A percentile compares a stretch with the other conserved stretches of the same genome.
Evolutionary conservation across 331 rosid genomes (phyloP).

Genomic region (Malus hybrid): DNA sequence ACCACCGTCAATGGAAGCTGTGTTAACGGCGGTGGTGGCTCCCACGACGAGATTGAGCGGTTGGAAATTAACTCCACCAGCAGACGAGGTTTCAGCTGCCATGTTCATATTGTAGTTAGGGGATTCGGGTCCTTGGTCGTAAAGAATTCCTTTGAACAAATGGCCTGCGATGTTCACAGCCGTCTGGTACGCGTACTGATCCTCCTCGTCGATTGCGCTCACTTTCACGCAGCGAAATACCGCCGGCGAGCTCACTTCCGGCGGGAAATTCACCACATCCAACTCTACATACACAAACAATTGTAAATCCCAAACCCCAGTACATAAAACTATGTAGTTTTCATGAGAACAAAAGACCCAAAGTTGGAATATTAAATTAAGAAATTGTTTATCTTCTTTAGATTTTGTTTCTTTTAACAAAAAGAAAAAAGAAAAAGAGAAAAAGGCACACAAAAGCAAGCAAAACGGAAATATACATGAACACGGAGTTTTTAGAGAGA

Average conservation of each 20-base stretch:
- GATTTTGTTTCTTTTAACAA: background rate
- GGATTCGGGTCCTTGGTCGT: conserved; percentile 66
- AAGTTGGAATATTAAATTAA: background rate
- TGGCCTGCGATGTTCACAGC: conserved; percentile 93
- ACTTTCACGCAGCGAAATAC: conserved; percentile 77
- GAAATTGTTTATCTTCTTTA: background rate
- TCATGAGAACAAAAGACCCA: background rate
- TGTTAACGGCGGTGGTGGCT: conserved; percentile 1
- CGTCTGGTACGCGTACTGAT: conserved; percentile 87
- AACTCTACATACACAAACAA: conserved; percentile 28
- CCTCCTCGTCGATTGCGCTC: conserved; percentile 70
- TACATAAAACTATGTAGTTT: background rate
- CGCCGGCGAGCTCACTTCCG: conserved; percentile 55
- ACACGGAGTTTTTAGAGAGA: background rate
- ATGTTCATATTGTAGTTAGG: conserved; percentile 20
- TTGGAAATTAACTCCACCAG: conserved; percentile 39
- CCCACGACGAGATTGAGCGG: conserved; percentile 44
- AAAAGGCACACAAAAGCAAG: conserved; percentile 1
- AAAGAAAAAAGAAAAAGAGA: background rate
- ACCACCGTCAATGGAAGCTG: conserved; percentile 12
- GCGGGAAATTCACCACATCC: conserved; percentile 65
- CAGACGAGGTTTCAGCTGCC: conserved; percentile 51
- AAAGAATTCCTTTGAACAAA: conserved; percentile 76
- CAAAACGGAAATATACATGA: background rate
- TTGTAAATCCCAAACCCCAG: background rate